Evolutionary conservation across 139 green algal genomes (phyloP).

Genomic region (Mychonastes homosphaera): DNA sequence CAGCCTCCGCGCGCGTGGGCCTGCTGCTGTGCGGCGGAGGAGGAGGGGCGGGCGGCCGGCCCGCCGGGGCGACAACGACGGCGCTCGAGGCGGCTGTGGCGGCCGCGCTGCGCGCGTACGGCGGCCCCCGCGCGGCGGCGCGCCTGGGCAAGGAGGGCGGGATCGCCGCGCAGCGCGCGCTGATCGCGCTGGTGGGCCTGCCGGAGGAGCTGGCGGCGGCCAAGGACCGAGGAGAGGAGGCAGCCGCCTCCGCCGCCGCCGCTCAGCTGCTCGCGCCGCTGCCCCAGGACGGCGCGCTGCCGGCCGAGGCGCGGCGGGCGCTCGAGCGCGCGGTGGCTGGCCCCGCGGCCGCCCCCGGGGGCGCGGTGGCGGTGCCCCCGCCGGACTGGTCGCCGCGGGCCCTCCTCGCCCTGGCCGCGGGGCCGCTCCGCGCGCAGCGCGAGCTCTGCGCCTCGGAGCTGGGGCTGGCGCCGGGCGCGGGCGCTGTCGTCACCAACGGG

Average conservation of each 20-base stretch:
- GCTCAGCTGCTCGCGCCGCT: conserved; percentile 2
- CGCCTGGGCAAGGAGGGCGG: too few species aligned
- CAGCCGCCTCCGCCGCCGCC: conserved; percentile 2
- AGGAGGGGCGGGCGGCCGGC: too few species aligned
- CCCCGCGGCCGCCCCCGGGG: conserved; percentile 6
- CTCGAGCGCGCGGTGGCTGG: neutral
- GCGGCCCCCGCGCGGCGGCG: too few species aligned
- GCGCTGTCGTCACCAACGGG: conserved; percentile 60
- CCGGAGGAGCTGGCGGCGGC: too few species aligned
- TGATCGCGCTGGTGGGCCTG: neutral
- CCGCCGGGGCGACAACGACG: too few species aligned
- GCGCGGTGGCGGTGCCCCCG: neutral
- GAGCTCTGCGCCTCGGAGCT: conserved; percentile 13
- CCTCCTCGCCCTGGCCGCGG: neutral
- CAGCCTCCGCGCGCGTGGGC: conserved; percentile 14
- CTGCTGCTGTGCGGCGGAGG: too few species aligned
- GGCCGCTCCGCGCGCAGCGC: neutral
- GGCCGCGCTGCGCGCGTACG: neutral
- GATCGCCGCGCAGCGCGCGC: too few species aligned
- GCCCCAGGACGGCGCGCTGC: neutral
- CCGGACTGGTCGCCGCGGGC: neutral
- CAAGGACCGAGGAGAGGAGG: too few species aligned
- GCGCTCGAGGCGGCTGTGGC: conserved; percentile 8
- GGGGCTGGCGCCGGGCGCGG: conserved; percentile 24
- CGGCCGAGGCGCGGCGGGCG: neutral